A percentile compares a stretch with the other conserved stretches of the same genome.
These are phyloP conservation scores for Penicillium sp. DNA, from an alignment of 2,329 filamentous ascomycete genomes.

Conservation along the genomic window DNA sequence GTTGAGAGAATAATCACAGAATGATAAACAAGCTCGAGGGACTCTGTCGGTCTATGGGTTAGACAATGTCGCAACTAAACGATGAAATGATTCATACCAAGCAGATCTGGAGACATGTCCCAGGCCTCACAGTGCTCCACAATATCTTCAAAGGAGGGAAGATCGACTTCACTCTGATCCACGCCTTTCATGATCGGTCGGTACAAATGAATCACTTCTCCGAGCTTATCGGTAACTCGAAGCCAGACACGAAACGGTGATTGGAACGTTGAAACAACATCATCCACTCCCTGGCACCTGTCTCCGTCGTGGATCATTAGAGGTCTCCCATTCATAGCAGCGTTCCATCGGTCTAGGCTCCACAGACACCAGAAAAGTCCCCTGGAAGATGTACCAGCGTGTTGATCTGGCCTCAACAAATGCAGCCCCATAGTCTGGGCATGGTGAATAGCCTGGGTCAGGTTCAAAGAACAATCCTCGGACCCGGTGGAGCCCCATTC, in stretches of 20 bases:
- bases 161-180: constrained; percentile 2
- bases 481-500: constrained; percentile 31
- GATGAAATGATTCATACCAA: not conserved
- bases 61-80: not conserved
- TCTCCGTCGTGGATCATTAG: constrained; percentile 22
- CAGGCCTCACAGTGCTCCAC: constrained; percentile 2
- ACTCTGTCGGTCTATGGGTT: not conserved
- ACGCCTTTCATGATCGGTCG: constrained; percentile 9
- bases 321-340: constrained; percentile 23
- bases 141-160: constrained; percentile 3
- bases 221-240: constrained; percentile 8
- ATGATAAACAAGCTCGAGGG: constrained; percentile 14
- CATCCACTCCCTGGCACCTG: constrained; percentile 10
- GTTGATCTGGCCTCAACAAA: constrained; percentile 7
- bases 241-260: constrained; percentile 16
- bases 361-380: constrained; percentile 24
- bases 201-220: constrained; percentile 10
- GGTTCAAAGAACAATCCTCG: constrained; percentile 30
- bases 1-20: constrained; percentile 15
- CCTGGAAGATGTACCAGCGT: not conserved
- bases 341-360: constrained; percentile 25
- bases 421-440: constrained; percentile 33
- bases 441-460: constrained; percentile 34
- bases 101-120: not conserved
- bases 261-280: constrained; percentile 11